A percentile compares a stretch with the other conserved stretches of the same genome.
Conservation (phyloP, 164 flowering plant genomes). For the Stephania japonica region DNA sequence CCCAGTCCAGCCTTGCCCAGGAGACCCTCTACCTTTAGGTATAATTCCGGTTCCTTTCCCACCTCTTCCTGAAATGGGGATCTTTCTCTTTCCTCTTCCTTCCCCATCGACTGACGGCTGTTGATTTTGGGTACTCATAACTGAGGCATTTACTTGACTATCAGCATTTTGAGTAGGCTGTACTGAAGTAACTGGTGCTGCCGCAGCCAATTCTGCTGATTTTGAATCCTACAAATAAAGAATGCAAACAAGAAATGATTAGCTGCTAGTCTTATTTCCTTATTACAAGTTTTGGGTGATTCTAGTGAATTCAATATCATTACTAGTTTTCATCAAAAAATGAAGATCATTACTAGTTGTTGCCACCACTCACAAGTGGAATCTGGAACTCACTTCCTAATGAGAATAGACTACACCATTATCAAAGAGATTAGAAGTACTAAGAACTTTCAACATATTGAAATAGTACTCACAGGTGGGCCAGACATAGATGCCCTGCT, state of each 20-base stretch:
- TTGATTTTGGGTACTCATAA: conserved; percentile 34
- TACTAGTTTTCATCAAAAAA: neutral
- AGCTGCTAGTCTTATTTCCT: neutral
- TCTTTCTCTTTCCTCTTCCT: conserved; percentile 66
- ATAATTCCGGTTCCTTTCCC: conserved; percentile 61
- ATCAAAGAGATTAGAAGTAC: neutral
- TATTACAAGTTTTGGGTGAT: neutral
- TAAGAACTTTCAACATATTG: neutral
- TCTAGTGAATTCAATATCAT: neutral
- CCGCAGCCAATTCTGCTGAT: conserved; percentile 16
- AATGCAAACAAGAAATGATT: conserved; percentile 10
- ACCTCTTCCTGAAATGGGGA: conserved; percentile 45
- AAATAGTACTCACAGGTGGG: conserved; percentile 30
- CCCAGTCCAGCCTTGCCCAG: conserved; percentile 91
- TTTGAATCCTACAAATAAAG: conserved; percentile 35
- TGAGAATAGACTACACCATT: neutral
- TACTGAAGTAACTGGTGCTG: conserved; percentile 13
- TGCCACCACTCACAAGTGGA: neutral
- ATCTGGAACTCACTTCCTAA: neutral
- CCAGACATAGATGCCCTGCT: conserved; percentile 43
- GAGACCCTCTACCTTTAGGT: conserved; percentile 64
- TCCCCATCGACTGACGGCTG: conserved; percentile 43
- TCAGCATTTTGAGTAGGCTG: conserved; percentile 17
- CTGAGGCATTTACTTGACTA: conserved; percentile 27
- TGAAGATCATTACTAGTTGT: neutral